These are phyloP conservation scores for Candida schatavii DNA, from an alignment of 805 yeast genomes.

Conservation along the genomic window DNA sequence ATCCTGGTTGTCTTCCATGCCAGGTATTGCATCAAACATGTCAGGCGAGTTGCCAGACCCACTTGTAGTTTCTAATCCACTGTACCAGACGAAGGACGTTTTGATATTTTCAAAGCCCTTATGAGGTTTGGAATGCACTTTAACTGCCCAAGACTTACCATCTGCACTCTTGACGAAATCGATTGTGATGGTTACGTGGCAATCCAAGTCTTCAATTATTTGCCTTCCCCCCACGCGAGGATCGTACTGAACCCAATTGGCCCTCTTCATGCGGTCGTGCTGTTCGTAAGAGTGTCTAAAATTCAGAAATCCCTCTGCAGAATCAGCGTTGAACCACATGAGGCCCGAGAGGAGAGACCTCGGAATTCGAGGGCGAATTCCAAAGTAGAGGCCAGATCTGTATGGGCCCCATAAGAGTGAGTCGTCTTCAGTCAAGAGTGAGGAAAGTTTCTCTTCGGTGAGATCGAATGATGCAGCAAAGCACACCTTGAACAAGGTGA, in stretches of 20 bases:
- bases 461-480: neutral
- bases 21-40: conserved; percentile 16
- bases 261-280: conserved; percentile 63
- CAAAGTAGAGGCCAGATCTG: conserved; percentile 81
- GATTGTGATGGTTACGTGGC: conserved; percentile 59
- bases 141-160: conserved; percentile 78
- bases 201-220: conserved; percentile 62
- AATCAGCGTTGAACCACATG: conserved; percentile 80
- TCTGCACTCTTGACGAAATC: conserved; percentile 72
- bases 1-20: conserved; percentile 26
- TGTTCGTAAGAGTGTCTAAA: conserved; percentile 77
- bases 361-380: conserved; percentile 80
- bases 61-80: conserved; percentile 57
- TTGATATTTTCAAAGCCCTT: conserved; percentile 45
- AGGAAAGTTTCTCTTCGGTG: neutral
- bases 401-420: conserved; percentile 83
- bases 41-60: conserved; percentile 7
- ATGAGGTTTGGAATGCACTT: conserved; percentile 64
- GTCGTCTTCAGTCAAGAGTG: conserved; percentile 13
- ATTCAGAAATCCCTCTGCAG: conserved; percentile 48
- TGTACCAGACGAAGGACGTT: conserved; percentile 72
- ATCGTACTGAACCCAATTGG: conserved; percentile 87
- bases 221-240: conserved; percentile 87
- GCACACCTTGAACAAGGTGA: neutral
- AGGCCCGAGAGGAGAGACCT: conserved; percentile 72